A percentile compares a stretch with the other conserved stretches of the same genome.
These are phyloP conservation scores for Chaetomium cochliodes DNA, from an alignment of 495 filamentous ascomycete species.

Conservation along the genomic window DNA sequence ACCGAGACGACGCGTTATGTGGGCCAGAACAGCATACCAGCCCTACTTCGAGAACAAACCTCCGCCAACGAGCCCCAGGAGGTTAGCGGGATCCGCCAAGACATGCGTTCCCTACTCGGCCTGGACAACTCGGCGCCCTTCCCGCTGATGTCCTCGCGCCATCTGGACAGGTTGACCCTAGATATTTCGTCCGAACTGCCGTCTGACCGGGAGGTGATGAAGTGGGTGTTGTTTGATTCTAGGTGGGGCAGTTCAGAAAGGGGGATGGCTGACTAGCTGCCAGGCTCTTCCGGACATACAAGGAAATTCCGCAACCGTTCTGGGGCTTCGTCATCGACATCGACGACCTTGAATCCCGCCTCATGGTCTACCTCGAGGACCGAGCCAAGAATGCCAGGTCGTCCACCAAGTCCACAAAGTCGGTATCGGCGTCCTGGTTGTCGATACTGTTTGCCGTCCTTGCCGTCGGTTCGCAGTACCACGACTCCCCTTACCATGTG, in stretches of 20 bases:
- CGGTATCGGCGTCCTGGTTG: constrained; percentile 64
- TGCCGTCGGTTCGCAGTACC: constrained; percentile 79
- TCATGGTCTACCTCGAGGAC: constrained; percentile 66
- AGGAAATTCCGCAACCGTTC: constrained; percentile 72
- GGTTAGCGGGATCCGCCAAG: constrained; percentile 52
- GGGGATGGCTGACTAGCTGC: constrained; percentile 4
- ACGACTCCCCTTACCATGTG: constrained; percentile 60
- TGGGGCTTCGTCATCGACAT: constrained; percentile 77
- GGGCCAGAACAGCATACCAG: constrained; percentile 63
- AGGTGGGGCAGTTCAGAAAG: neutral
- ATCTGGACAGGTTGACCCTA: constrained; percentile 66
- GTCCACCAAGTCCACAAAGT: constrained; percentile 48
- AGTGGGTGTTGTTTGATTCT: constrained; percentile 36
- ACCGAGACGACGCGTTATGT: constrained; percentile 63
- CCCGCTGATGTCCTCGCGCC: constrained; percentile 72
- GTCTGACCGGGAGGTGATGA: constrained; percentile 60
- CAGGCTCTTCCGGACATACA: constrained; percentile 71
- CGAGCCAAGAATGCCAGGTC: constrained; percentile 56
- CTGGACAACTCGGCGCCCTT: constrained; percentile 84
- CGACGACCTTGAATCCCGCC: constrained; percentile 60
- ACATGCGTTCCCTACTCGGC: constrained; percentile 76
- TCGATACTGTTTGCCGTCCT: constrained; percentile 76
- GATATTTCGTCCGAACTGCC: constrained; percentile 68
- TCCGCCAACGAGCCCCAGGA: constrained; percentile 48
- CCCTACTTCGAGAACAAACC: constrained; percentile 63